Evolutionary conservation across 2,329 filamentous ascomycete species (phyloP), one percentile per base, ranked within the genome.

Genomic region (Trichophyton benhamiae): DNA sequence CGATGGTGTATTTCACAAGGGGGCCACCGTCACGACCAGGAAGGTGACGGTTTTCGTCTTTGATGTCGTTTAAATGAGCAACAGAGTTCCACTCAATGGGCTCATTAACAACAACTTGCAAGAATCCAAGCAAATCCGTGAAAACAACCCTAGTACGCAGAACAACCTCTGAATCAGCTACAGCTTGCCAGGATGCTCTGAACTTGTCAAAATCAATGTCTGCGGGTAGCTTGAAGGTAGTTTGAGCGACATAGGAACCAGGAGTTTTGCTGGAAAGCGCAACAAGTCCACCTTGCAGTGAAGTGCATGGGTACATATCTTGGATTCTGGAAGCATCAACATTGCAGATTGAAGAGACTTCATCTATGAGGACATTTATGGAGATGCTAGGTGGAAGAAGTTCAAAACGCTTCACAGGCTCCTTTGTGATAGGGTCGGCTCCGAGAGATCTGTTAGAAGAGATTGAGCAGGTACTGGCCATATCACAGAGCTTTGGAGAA

Each of bases 231-330:
- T 65, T 60, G n/a, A 74, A 68, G 3, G 72, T 64, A 46, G 72
- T 72, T 55, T 75, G 73, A 2, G 73, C 74, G 22, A 76, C 71
- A 58, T 78, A 78, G 17, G 75, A 73, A 22, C 72, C 74, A 3
- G 68, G 66, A 41, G 72, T 66, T 60, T 72, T 72, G 38, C 67
- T 70, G 0, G 74, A 74, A 15, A 77, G 67, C 0, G 75, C 72
- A 46, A 77, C 59, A 2, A 78, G 68, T 1, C 74, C 75, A 66
- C 76, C 74, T 64, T 78, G 76, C 1, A 78, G 67, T 1, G 75
- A 67, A n/a, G 72, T 77, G 17, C 70, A 73, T 3, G 75, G 75
- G 57, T 76, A 74, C 3, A 71, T 68, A 63, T 78, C 74, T 58
- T 76, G 71, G 3, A 77, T 67, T 2, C 65, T 61, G 3, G 63